Conservation (phyloP, 1,139 yeast species). For the Suhomyces anneliseae region DNA sequence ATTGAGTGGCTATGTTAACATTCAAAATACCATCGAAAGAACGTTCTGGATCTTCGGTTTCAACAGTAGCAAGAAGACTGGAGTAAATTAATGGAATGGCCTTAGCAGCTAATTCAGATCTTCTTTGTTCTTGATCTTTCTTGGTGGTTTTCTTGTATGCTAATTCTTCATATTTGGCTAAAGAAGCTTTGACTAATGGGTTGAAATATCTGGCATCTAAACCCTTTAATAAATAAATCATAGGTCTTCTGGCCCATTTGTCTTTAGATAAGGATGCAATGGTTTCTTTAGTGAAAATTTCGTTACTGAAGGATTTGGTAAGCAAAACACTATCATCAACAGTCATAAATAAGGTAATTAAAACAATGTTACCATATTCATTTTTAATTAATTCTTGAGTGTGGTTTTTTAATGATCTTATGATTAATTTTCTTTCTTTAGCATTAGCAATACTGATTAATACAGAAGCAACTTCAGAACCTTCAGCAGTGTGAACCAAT, state of each 20-base stretch:
- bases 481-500: slow-evolving; percentile 92
- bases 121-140: slow-evolving; percentile 78
- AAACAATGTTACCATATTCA: slow-evolving; percentile 82
- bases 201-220: slow-evolving; percentile 81
- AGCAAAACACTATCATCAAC: slow-evolving; percentile 92
- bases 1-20: slow-evolving; percentile 82
- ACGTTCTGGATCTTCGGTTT: slow-evolving; percentile 25
- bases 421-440: slow-evolving; percentile 82
- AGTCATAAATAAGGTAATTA: slow-evolving; percentile 76
- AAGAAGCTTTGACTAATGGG: slow-evolving; percentile 62
- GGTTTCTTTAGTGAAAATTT: slow-evolving; percentile 53
- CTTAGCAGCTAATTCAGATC: slow-evolving; percentile 62
- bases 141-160: slow-evolving; percentile 74
- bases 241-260: slow-evolving; percentile 86
- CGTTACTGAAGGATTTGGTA: slow-evolving; percentile 66
- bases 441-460: slow-evolving; percentile 83
- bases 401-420: slow-evolving; percentile 73
- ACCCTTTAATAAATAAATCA: slow-evolving; percentile 77
- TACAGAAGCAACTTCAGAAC: slow-evolving; percentile 84
- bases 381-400: slow-evolving; percentile 72
- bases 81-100: slow-evolving; percentile 69
- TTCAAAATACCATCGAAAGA: slow-evolving; percentile 44
- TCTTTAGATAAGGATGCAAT: slow-evolving; percentile 62
- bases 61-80: slow-evolving; percentile 47
- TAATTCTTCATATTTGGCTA: slow-evolving; percentile 59